These are phyloP conservation scores for Arabis alpina DNA, from an alignment of 345 rosid species.

Conservation along the genomic window DNA sequence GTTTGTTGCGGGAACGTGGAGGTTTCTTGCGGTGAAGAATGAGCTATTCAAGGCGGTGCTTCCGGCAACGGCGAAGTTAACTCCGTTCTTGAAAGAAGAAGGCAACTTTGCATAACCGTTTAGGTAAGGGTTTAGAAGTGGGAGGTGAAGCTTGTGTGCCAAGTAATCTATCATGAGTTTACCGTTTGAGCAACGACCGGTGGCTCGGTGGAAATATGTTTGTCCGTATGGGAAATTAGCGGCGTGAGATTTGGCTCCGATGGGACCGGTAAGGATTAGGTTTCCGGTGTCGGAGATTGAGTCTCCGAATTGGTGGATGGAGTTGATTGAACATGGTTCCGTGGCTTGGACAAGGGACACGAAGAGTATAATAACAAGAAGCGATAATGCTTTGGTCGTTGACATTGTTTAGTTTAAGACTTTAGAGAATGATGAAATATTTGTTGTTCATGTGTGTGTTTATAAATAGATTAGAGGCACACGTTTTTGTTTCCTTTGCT, in stretches of 20 bases:
- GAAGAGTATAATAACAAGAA: slow-evolving; percentile 13
- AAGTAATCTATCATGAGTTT: slow-evolving; percentile 42
- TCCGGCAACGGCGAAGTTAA: slow-evolving; percentile 49
- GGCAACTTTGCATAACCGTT: slow-evolving; percentile 15
- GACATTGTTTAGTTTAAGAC: background rate
- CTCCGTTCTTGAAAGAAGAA: slow-evolving; percentile 31
- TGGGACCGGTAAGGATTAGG: slow-evolving; percentile 28
- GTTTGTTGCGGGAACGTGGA: slow-evolving; percentile 34
- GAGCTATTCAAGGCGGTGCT: slow-evolving; percentile 39
- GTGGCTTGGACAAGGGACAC: slow-evolving; percentile 15
- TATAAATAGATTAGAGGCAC: background rate
- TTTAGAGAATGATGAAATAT: background rate
- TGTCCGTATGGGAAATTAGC: slow-evolving; percentile 42
- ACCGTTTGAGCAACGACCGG: slow-evolving; percentile 46
- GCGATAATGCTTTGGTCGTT: slow-evolving; percentile 7
- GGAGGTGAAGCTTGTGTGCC: slow-evolving; percentile 34
- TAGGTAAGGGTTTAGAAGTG: slow-evolving; percentile 44
- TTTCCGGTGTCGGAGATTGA: slow-evolving; percentile 44
- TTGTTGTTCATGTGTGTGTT: background rate
- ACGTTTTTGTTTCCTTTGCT: background rate
- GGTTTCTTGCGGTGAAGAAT: slow-evolving; percentile 11
- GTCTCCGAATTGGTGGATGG: slow-evolving; percentile 41
- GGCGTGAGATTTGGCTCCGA: slow-evolving; percentile 23
- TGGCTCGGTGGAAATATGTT: slow-evolving; percentile 39
- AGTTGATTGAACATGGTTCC: slow-evolving; percentile 9